Conservation (phyloP, 1,284 basidiomycete species). For the Ustilago xerochloae region DNA sequence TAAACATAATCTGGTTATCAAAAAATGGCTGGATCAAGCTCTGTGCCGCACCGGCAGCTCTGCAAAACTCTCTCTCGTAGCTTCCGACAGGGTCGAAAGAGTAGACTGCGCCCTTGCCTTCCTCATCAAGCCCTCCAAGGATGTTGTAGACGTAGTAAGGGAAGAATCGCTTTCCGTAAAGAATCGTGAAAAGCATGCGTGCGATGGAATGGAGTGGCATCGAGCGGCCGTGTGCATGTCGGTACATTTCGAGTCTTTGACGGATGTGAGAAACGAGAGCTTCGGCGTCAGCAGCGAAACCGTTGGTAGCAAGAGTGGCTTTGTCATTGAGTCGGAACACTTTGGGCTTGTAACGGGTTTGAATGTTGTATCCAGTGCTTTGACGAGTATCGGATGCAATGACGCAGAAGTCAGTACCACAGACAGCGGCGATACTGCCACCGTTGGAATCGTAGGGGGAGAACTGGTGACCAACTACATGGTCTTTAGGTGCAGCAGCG, state of each 20-base stretch:
- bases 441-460: conserved; percentile 66
- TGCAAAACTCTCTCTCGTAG: conserved; percentile 66
- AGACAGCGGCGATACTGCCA: conserved; percentile 65
- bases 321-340: conserved; percentile 67
- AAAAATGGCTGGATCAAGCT: conserved; percentile 67
- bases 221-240: conserved; percentile 62
- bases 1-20: conserved; percentile 68
- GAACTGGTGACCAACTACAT: conserved; percentile 64
- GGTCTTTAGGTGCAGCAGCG: conserved; percentile 31
- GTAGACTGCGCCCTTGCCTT: conserved; percentile 67
- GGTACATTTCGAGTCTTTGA: conserved; percentile 65
- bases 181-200: conserved; percentile 65
- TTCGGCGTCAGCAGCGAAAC: conserved; percentile 67
- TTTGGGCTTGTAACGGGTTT: conserved; percentile 68
- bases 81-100: conserved; percentile 67
- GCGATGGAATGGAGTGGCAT: conserved; percentile 67
- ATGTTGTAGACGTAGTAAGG: conserved; percentile 69
- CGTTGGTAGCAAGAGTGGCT: conserved; percentile 65
- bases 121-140: conserved; percentile 66
- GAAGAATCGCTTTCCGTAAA: conserved; percentile 68
- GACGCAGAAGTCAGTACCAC: conserved; percentile 66
- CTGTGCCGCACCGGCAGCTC: conserved; percentile 66
- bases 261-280: conserved; percentile 61
- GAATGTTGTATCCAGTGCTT: conserved; percentile 66
- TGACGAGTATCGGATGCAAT: conserved; percentile 67